Percentiles rank a stretch among this genome's conserved stretches.
Conservation (phyloP, 2,329 filamentous ascomycete species). For the Cytospora piceicola region DNA sequence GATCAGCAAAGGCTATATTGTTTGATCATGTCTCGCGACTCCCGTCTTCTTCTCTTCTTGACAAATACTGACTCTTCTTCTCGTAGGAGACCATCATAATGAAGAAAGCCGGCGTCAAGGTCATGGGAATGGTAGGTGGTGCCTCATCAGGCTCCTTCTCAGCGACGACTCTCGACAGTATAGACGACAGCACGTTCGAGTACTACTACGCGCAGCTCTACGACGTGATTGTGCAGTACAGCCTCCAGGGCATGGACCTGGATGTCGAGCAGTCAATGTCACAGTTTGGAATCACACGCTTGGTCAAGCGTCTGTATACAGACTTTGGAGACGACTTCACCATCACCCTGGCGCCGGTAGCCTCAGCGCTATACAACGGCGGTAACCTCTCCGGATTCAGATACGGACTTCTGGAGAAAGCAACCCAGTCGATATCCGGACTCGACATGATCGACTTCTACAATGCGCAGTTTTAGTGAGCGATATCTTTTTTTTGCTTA, state of each 20-base stretch:
- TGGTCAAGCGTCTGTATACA: slow-evolving; percentile 68
- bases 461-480: slow-evolving; percentile 65
- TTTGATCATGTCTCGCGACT: too few species aligned
- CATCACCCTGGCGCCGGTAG: slow-evolving; percentile 81
- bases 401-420: slow-evolving; percentile 74
- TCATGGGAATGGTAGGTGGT: slow-evolving; percentile 86
- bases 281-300: slow-evolving; percentile 65
- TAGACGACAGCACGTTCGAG: slow-evolving; percentile 64
- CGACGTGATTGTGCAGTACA: slow-evolving; percentile 63
- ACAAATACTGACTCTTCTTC: too few species aligned
- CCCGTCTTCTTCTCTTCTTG: too few species aligned
- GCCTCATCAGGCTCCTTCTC: slow-evolving; percentile 76
- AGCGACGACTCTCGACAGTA: slow-evolving; percentile 58
- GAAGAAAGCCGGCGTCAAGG: slow-evolving; percentile 74
- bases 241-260: slow-evolving; percentile 73
- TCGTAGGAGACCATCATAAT: slow-evolving; percentile 63
- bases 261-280: slow-evolving; percentile 81
- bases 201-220: slow-evolving; percentile 72
- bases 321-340: slow-evolving; percentile 75
- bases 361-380: slow-evolving; percentile 65
- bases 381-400: slow-evolving; percentile 78
- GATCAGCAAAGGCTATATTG: too few species aligned
- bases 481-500: too few species aligned
- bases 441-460: slow-evolving; percentile 74
- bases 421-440: slow-evolving; percentile 50